Base-by-base conservation (phyloP, 2,329 filamentous ascomycete species). In the Calonectria hawksworthii region DNA sequence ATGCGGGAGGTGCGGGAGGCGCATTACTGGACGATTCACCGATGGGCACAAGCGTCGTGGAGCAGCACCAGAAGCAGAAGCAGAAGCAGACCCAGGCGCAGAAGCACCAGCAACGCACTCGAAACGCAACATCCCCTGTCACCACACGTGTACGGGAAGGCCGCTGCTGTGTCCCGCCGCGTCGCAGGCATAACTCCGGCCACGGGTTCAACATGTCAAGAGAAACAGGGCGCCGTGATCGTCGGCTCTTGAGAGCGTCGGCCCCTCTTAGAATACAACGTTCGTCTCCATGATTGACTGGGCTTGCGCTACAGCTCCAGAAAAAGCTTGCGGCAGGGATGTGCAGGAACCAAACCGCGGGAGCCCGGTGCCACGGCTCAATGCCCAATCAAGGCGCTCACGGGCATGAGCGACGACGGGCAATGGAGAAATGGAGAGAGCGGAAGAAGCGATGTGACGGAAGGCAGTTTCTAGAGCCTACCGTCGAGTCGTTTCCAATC, bases 141-240 rank as follows among this genome's bases (percentile, higher is more conserved):
- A 68, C 74, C 14, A 80, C 77, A 79, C 79, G 77, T 80, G 77
- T 80, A 73, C 75, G 75, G 61, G 69, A 64, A 70, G 74, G 34
- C 56, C 56, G 56, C n/a, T 28, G 56, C 56, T 72, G 75, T 63
- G 71, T 68, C 75, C 28, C 70, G 69, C 70, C 52, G 61, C 61
- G 61, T 50, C 59, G 38, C 65, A 64, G 59, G 67, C 64, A 75
- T 71, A 74, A 74, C 38, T 63, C 67, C 71, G 74, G 74, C 32
- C 71, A 71, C 34, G 26, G 36, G 56, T 59, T 68, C 47, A 32
- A 54, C 41, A 54, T 50, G 68, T 63, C 56, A 63, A 41, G 23
- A n/a, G 36, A 64, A 50, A 59, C 67, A 44, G 67, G 68, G 61
- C 67, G 52, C 61, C 38, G 47, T 51, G 66, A 69, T 64, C 66